Evolutionary conservation across 2,329 filamentous ascomycete genomes (phyloP).

Genomic region (Fusarium chaquense): DNA sequence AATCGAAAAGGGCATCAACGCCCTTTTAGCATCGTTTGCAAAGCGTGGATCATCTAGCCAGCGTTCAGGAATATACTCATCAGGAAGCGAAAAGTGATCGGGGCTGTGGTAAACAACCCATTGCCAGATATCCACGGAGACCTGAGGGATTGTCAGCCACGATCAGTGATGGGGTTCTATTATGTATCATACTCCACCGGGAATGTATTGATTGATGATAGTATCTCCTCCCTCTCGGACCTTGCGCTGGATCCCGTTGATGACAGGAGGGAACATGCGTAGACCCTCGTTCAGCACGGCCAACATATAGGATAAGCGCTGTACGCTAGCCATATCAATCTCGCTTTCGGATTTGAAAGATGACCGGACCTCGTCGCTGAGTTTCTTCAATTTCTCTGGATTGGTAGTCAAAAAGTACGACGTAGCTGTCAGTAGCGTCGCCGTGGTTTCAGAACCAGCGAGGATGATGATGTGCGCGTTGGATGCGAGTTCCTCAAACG

Average conservation of each 20-base stretch:
- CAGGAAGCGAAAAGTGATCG: slow-evolving; percentile 24
- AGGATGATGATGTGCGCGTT: slow-evolving; percentile 40
- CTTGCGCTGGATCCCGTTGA: slow-evolving; percentile 20
- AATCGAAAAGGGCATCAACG: slow-evolving; percentile 60
- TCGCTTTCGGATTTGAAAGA: slow-evolving; percentile 53
- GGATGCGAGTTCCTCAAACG: neutral
- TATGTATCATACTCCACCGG: slow-evolving; percentile 44
- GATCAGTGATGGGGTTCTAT: rapidly evolving
- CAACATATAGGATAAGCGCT: slow-evolving; percentile 43
- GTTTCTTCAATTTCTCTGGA: slow-evolving; percentile 30
- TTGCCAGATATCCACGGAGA: slow-evolving; percentile 23
- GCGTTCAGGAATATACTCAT: slow-evolving; percentile 6
- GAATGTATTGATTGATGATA: slow-evolving; percentile 43
- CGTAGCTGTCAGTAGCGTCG: slow-evolving; percentile 48
- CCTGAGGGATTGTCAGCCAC: neutral
- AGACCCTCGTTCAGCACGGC: slow-evolving; percentile 58
- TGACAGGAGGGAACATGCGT: slow-evolving; percentile 47
- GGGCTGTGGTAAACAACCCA: slow-evolving; percentile 24
- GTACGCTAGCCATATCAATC: slow-evolving; percentile 49
- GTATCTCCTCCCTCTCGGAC: slow-evolving; percentile 50
- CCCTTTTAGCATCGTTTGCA: slow-evolving; percentile 54
- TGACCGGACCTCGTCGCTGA: slow-evolving; percentile 56
- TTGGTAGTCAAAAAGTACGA: slow-evolving; percentile 49
- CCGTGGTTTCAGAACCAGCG: slow-evolving; percentile 53
- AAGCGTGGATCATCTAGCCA: slow-evolving; percentile 48